Evolutionary conservation across 768 basidiomycete genomes (phyloP).

Genomic region (Tulasnella sp.): DNA sequence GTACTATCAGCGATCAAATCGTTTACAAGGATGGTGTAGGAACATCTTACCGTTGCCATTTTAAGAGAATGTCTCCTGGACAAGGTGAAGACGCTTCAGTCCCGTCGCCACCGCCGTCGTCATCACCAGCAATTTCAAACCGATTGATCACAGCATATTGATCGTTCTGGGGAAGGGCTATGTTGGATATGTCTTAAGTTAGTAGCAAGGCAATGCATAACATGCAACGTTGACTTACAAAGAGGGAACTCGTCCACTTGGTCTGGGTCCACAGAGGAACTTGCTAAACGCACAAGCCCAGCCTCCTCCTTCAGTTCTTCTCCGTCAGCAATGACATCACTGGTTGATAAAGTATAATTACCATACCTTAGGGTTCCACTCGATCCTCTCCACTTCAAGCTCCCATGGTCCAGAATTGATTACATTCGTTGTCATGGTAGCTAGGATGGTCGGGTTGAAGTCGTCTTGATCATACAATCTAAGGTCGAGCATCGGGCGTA

Average conservation of each 20-base stretch:
- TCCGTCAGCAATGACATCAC: background rate
- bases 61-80: slow-evolving; percentile 38
- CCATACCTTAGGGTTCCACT: slow-evolving; percentile 40
- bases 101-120: background rate
- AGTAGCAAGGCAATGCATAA: background rate
- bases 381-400: slow-evolving; percentile 42
- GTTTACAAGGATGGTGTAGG: background rate
- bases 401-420: slow-evolving; percentile 47
- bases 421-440: slow-evolving; percentile 42
- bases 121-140: background rate
- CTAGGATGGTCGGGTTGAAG: slow-evolving; percentile 48
- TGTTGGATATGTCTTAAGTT: background rate
- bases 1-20: slow-evolving; percentile 1
- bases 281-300: slow-evolving; percentile 29
- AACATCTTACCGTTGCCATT: background rate
- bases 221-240: slow-evolving; percentile 28
- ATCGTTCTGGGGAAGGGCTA: background rate
- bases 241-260: slow-evolving; percentile 27
- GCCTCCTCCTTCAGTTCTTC: slow-evolving; percentile 37
- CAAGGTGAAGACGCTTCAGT: slow-evolving; percentile 10
- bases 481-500: slow-evolving; percentile 44
- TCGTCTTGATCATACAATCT: slow-evolving; percentile 39
- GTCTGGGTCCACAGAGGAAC: slow-evolving; percentile 37
- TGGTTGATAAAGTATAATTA: background rate
- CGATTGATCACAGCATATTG: slow-evolving; percentile 27